Base-by-base conservation (phyloP, 768 basidiomycete genomes). In the Amanita inopinata region DNA sequence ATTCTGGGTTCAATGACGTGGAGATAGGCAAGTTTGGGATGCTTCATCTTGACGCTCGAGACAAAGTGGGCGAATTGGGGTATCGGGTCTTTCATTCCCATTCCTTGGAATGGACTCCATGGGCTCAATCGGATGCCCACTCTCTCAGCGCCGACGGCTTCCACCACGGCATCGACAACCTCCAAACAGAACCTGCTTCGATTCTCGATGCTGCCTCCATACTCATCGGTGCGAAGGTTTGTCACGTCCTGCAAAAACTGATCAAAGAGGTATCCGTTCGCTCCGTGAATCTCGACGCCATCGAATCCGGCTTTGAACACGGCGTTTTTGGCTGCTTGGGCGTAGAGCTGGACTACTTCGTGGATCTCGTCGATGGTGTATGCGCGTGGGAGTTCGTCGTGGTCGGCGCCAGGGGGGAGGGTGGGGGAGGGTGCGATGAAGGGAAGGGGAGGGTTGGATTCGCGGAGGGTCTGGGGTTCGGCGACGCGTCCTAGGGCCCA, bases 161-260 rank as follows among this genome's bases (percentile, higher is more conserved):
- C 54, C 2, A 59, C 61, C 1, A 83, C 59, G 1, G 73, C 75
- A 25, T 72, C 64, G 5, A 76, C 53, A 28, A 81, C 61, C 46
- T 80, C 75, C 4, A 80, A 58, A 0, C 58, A 52, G 54, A 87
- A 84, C 19, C 73, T 64, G 1, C 66, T 61, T 4, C 85, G 64
- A 43, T 71, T 73, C 54, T 80, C 73, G 20, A 83, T 59, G 33
- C 69, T 71, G 2, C 85, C 84, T 0, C 84, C 84, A 55, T 80
- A 88, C 33, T 68, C 60, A 53, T 85, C 82, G 5, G 69, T 74
- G 11, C 80, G 67, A 3, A 66, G 51, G 56, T 84, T 83, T 25
- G 62, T 63, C n/a, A 63, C 53, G 19, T 70, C 63, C 50, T 80
- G 76, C 7, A 78, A 46, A 63, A 84, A 83, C 53, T 83, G 78